Base-by-base conservation (phyloP, 768 basidiomycete genomes). In the Astraeus odoratus region DNA sequence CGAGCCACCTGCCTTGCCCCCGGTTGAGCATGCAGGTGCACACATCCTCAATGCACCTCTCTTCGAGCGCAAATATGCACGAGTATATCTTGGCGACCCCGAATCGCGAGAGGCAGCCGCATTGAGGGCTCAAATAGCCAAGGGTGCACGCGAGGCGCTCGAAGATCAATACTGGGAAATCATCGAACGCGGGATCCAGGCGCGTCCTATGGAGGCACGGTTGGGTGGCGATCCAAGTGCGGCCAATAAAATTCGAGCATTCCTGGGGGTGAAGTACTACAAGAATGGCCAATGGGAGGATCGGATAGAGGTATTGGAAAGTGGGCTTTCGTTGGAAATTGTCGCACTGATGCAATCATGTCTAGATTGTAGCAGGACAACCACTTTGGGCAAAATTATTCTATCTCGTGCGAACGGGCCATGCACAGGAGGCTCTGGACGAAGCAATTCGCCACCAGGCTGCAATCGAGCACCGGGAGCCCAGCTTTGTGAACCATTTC, bases 301-400 rank as follows among this genome's bases (percentile, higher is more conserved):
- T 46, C 74, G 82, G 43, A 81, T 96, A 48, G 93, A 97, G 76
- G 91, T 90, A 24, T 15, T 15, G 13, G 10, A 5, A 5, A 76
- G 60, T 8, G 19, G 13, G n/a, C 39, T 15, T 30, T 34, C 26
- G 18, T 26, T 36, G 16, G 35, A 23, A 24, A 16, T 1, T 15
- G 24, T 15, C 8, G 8, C 10, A 31, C 34, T 52, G 12, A 53
- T 25, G 22, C 12, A 18, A 37, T 26, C 10, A 6, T 51, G n/a
- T 43, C 19, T 46, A 94, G 87, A 68, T 92, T 47, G 80, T 95
- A 19, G 82, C 86, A 45, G 86, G 87, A 8, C 84, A 86, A 55
- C 90, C 93, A 1, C 54, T 98, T 10, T 99, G 93, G 92, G 95
- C 94, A 8, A 83, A 89, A 46, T 60, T 94, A n/a, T 97, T 89